A percentile compares a stretch with the other conserved stretches of the same genome.
Conservation (phyloP, 2,329 filamentous ascomycete species). For the Aspergillus clavatus region DNA sequence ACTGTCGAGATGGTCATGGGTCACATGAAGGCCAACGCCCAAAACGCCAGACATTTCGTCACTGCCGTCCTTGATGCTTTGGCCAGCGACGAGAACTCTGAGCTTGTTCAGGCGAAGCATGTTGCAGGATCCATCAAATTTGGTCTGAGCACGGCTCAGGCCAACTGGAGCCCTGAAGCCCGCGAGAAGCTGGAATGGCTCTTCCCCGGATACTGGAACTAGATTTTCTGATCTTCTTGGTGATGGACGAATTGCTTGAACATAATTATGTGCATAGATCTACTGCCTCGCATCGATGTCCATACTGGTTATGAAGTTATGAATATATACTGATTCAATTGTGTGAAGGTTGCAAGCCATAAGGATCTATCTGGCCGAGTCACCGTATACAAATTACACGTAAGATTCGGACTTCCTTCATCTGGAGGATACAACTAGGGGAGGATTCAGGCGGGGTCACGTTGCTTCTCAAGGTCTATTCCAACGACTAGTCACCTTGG, state of each 20-base stretch:
- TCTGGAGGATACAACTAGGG: no score
- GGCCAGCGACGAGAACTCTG: slow-evolving; percentile 67
- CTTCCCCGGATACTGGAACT: slow-evolving; percentile 73
- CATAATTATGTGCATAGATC: neutral
- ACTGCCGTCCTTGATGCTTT: slow-evolving; percentile 83
- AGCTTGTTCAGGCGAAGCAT: slow-evolving; percentile 75
- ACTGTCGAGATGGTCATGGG: slow-evolving; percentile 96
- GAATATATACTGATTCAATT: neutral
- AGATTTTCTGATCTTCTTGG: slow-evolving; percentile 3
- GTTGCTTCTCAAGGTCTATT: no score
- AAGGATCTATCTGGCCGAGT: no score
- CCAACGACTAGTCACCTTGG: no score
- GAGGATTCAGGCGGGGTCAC: no score
- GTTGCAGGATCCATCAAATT: slow-evolving; percentile 71
- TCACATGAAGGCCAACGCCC: slow-evolving; percentile 88
- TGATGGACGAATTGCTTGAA: slow-evolving; percentile 1
- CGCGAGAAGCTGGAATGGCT: slow-evolving; percentile 78
- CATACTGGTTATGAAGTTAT: slow-evolving; percentile 10
- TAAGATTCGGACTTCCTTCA: no score
- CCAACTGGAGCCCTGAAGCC: slow-evolving; percentile 67
- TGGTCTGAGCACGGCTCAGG: slow-evolving; percentile 77
- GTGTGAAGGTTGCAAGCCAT: no score
- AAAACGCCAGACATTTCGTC: slow-evolving; percentile 81
- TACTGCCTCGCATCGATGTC: slow-evolving; percentile 1
- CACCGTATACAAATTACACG: no score